These are phyloP conservation scores for Coniochaeta prunicola DNA, from an alignment of 2,329 filamentous ascomycete genomes.

Conservation along the genomic window DNA sequence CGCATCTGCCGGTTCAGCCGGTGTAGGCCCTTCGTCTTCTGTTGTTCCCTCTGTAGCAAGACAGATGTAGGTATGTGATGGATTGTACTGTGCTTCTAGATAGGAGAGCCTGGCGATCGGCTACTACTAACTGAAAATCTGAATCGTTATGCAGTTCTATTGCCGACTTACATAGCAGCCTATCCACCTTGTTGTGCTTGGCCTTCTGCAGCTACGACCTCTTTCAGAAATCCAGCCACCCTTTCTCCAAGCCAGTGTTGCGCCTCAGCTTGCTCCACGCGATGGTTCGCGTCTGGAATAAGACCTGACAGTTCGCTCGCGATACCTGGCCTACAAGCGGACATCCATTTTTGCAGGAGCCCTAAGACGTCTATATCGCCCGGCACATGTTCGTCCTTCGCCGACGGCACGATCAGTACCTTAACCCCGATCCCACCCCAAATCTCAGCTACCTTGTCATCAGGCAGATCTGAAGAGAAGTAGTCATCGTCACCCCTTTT, in stretches of 20 bases:
- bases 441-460: constrained; percentile 47
- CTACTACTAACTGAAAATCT: too few relatives aligned
- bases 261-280: constrained; percentile 36
- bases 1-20: neutral
- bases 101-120: too few relatives aligned
- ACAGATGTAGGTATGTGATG: neutral
- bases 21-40: neutral
- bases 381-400: constrained; percentile 59
- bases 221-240: constrained; percentile 37
- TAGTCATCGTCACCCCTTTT: constrained; percentile 73
- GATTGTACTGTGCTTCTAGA: too few relatives aligned
- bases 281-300: constrained; percentile 46
- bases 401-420: constrained; percentile 59
- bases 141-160: too few relatives aligned
- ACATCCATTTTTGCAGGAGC: constrained; percentile 51
- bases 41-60: neutral
- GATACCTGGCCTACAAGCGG: constrained; percentile 30
- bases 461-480: constrained; percentile 71
- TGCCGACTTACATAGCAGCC: too few relatives aligned
- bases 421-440: constrained; percentile 55
- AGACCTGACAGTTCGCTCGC: constrained; percentile 43
- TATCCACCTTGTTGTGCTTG: neutral
- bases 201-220: neutral
- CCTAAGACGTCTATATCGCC: constrained; percentile 45
- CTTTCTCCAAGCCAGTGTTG: constrained; percentile 42